Evolutionary conservation across 805 yeast genomes (phyloP), one percentile per base, ranked within the genome.

Genomic region (Starmerella cellae): DNA sequence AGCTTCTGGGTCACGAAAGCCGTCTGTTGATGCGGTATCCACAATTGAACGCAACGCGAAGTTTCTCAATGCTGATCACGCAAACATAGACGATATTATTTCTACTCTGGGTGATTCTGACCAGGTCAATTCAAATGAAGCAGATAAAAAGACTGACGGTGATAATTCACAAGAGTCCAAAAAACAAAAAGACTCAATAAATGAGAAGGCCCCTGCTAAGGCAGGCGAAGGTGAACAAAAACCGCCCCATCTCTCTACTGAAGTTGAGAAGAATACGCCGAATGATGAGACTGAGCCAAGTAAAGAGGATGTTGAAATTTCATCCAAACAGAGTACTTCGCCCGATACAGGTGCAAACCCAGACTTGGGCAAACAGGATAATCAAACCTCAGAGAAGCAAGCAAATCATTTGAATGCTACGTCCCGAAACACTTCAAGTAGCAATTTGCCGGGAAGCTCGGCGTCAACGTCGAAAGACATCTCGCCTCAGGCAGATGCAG

Each of bases 11-110:
- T 18, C 19, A 5, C 37, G 39, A 6, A 39, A 37, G 17, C 48
- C 42, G 18, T 46, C 28, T 37, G 42, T 21, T 38, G 52, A 48
- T 26, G 44, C 55, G 5, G 35, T 53, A 4, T 37, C 46, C 20
- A 36, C 42, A 24, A 50, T 55, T 35, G 55, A 55, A 42, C 40
- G 49, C 16, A 46, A 51, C 31, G 48, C 51, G 16, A 21, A 35
- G 27, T 42, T 53, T 6, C 39, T 56, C 31, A 41, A 38, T 30
- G 22, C 45, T 20, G 47, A 49, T 14, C 48, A 54, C 3, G 56
- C 56, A 14, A 45, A 49, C 38, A 47, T 48, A 5, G 47, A 49
- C 19, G 44, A 45, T 19, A 40, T 49, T 38, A 38, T 47, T 22
- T 29, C 24, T 9, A 45, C 40, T 14, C 28, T 45, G 2, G 46